Base-by-base conservation (phyloP, 805 yeast species). In the Starmerella sirachaensis region DNA sequence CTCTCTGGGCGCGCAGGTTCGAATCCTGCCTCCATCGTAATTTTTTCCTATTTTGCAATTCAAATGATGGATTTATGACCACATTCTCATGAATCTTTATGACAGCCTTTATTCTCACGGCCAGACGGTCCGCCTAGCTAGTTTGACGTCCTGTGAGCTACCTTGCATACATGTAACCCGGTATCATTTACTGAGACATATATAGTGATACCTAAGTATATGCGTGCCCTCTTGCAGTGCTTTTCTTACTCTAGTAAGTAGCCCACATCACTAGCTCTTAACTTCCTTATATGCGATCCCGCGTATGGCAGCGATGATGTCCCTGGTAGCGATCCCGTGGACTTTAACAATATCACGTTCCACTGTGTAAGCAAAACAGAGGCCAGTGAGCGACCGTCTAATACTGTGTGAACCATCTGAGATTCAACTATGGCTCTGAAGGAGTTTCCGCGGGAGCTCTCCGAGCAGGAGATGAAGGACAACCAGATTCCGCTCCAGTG, bases 391-490 rank as follows among this genome's bases (percentile, higher is more conserved):
- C 10, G 7, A 13, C 18, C 14, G 10, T 11, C 11, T 19, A n/a
- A n/a, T 12, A 5, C 22, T 13, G 13, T 16, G 25, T 18, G 18
- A 30, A 30, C 13, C 8, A 13, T 30, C 21, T 18, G 22, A 18
- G 35, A 14, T 33, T 16, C 14, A 17, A 44, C 4, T 35, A 55
- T 55, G 59, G 55, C 54, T 18, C 40, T 53, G 45, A 47, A 43
- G 34, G 55, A 50, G 38, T 33, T 54, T 36, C 58, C 58, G 13
- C 45, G 46, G 11, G 52, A 43, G 39, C 51, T 82, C 49, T 68
- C 84, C 39, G 81, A 76, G 60, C 85, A 81, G 55, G 93, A 82
- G 55, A 76, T 82, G 78, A 83, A 79, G 62, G 69, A 75, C 50
- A 65, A 78, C 60, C 71, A 76, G 56, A 76, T 82, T 40, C 94